These are phyloP conservation scores for Proliferodiscus dingleyae DNA, from an alignment of 2,329 filamentous ascomycete genomes.

Conservation along the genomic window DNA sequence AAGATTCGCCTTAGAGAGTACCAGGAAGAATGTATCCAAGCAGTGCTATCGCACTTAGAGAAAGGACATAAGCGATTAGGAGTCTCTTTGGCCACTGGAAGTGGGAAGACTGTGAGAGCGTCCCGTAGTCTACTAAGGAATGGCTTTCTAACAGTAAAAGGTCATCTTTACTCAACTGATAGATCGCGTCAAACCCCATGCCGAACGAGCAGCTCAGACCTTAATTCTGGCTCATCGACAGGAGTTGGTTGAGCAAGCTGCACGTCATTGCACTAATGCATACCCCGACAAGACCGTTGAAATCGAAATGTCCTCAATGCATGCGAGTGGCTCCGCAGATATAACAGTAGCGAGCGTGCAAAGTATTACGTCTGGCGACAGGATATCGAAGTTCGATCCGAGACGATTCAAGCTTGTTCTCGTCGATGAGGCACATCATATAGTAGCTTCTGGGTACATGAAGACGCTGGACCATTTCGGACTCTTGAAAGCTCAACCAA, in stretches of 20 bases:
- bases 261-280: constrained; percentile 71
- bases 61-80: constrained; percentile 75
- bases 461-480: constrained; percentile 73
- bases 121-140: not conserved
- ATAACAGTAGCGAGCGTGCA: constrained; percentile 90
- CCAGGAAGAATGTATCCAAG: constrained; percentile 86
- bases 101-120: constrained; percentile 72
- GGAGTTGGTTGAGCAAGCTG: constrained; percentile 92
- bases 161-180: constrained; percentile 97
- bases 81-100: constrained; percentile 80
- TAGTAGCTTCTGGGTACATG: constrained; percentile 79
- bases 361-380: constrained; percentile 71
- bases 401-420: constrained; percentile 79
- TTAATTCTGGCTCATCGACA: constrained; percentile 88
- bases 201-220: constrained; percentile 62
- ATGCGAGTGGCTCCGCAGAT: constrained; percentile 76
- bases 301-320: constrained; percentile 80
- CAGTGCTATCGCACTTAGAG: constrained; percentile 65
- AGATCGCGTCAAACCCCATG: constrained; percentile 59
- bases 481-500: constrained; percentile 46
- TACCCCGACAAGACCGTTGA: constrained; percentile 81
- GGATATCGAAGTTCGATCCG: constrained; percentile 80
- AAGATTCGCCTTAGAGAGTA: constrained; percentile 68
- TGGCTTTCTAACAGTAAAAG: constrained; percentile 37
- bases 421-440: constrained; percentile 96